Evolutionary conservation across 441 rosid species (phyloP).

Genomic region (Corymbia calophylla): DNA sequence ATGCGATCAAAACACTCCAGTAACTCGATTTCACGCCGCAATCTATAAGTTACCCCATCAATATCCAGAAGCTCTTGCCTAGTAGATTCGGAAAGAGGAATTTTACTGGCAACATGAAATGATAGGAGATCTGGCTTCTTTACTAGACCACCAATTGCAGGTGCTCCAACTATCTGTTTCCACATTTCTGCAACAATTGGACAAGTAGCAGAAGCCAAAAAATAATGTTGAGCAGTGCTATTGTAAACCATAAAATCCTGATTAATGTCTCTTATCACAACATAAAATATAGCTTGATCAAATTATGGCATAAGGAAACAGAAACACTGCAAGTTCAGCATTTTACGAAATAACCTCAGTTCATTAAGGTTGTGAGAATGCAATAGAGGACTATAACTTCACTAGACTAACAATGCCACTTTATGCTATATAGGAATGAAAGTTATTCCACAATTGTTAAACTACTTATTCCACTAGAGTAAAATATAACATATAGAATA

Average conservation of each 20-base stretch:
- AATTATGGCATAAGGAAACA: neutral
- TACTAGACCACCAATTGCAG: slow-evolving; percentile 61
- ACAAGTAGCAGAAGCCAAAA: neutral
- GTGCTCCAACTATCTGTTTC: slow-evolving; percentile 77
- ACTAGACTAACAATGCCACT: neutral
- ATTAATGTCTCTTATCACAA: neutral
- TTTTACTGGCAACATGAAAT: slow-evolving; percentile 85
- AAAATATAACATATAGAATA: neutral
- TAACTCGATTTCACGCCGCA: slow-evolving; percentile 76
- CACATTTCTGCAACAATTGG: slow-evolving; percentile 65
- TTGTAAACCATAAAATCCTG: neutral
- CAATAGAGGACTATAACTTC: neutral
- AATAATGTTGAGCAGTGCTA: neutral
- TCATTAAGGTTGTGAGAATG: neutral
- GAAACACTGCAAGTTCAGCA: neutral
- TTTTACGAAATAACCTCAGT: neutral
- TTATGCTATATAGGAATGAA: neutral
- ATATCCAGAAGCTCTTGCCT: slow-evolving; percentile 96
- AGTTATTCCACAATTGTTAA: neutral
- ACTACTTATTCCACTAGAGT: neutral
- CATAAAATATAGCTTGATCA: neutral
- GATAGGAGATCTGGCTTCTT: slow-evolving; percentile 77
- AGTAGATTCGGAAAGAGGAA: slow-evolving; percentile 73
- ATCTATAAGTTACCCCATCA: slow-evolving; percentile 78
- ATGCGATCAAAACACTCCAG: slow-evolving; percentile 66